Evolutionary conservation across 1,139 yeast species (phyloP), one percentile per base, ranked within the genome.

Genomic region (Debaryomyces coudertii): DNA sequence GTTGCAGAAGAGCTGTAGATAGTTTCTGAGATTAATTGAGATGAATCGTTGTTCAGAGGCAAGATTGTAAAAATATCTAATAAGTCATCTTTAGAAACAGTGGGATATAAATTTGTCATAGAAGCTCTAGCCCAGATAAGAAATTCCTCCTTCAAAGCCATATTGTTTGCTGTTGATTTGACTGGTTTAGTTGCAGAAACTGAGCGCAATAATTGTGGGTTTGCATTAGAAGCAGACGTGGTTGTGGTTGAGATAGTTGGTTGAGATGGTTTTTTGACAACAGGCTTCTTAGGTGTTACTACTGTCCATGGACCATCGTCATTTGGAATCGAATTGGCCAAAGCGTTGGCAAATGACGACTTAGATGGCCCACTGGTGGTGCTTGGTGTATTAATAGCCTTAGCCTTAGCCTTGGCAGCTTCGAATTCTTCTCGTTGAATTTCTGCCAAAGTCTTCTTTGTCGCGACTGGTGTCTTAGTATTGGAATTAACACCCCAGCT

Each of bases 11-110:
- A 88, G 42, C 95, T 83, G 68, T 90, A 92, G 50, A 93, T 84
- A 11, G 97, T 89, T 63, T 93, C 99, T 3, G 96, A 85, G 61
- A 93, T 90, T 61, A 93, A 88, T 62, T 86, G 96, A 41, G 79
- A 75, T 1, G 96, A 83, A 55, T 90, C 97, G 40, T 82, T 81
- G 34, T 61, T 64, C 14, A 81, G 69, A 31, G 98, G 97, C 52
- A 93, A 77, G 45, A 92, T 84, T 47, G 90, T 72, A 57, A 93
- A 78, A 65, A 93, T 85, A 49, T 88, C 85, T 47, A 93, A 72
- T 45, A 93, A 82, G 60, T 88, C 97, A 53, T 84, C 86, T 43
- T 76, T 76, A 23, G 87, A 79, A 36, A 90, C 93, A 16, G 90
- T 85, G 5, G 85, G 80, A 59, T 88, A 86, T 58, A 93, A 73